A percentile compares a stretch with the other conserved stretches of the same genome.
phyloP scores from a whole-genome alignment of 345 rosid genomes.

The Lumnitzera littorea region DNA sequence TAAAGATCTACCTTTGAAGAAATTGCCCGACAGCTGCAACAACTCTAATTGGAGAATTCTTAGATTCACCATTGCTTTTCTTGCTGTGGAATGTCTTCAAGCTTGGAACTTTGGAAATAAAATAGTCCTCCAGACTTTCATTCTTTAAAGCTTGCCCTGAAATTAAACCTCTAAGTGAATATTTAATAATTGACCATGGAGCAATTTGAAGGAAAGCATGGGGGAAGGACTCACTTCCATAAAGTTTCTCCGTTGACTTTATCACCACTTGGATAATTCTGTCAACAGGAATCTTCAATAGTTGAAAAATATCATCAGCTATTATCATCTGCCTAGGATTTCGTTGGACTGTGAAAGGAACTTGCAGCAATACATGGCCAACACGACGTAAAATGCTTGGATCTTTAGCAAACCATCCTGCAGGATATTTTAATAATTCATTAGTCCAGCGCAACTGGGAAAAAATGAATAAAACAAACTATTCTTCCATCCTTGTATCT shows the following conservation, averaged over 20 bases:
- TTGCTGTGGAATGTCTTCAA: conserved; percentile 54
- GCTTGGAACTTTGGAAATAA: conserved; percentile 69
- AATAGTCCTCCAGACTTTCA: conserved; percentile 49
- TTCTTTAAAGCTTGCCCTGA: conserved; percentile 83
- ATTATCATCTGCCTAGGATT: conserved; percentile 79
- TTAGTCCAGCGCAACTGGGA: too few species aligned
- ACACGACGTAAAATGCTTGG: conserved; percentile 66
- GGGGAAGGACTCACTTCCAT: conserved; percentile 69
- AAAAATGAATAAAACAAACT: too few species aligned
- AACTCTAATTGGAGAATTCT: conserved; percentile 41
- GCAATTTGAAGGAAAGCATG: background rate
- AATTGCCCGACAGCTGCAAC: conserved; percentile 57
- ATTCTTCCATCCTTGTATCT: too few species aligned
- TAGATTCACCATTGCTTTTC: conserved; percentile 40
- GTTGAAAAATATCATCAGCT: conserved; percentile 90
- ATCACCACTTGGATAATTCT: conserved; percentile 60
- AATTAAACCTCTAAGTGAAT: conserved; percentile 1
- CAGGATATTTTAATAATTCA: conserved; percentile 4
- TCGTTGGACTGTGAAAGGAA: conserved; percentile 74
- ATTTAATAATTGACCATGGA: conserved; percentile 1
- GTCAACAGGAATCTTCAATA: conserved; percentile 57
- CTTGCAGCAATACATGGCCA: conserved; percentile 85
- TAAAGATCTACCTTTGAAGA: conserved; percentile 57
- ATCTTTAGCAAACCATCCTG: conserved; percentile 95
- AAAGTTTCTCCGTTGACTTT: conserved; percentile 76